These are phyloP conservation scores for Russula sp. DNA, from an alignment of 768 basidiomycete genomes.

Conservation along the genomic window DNA sequence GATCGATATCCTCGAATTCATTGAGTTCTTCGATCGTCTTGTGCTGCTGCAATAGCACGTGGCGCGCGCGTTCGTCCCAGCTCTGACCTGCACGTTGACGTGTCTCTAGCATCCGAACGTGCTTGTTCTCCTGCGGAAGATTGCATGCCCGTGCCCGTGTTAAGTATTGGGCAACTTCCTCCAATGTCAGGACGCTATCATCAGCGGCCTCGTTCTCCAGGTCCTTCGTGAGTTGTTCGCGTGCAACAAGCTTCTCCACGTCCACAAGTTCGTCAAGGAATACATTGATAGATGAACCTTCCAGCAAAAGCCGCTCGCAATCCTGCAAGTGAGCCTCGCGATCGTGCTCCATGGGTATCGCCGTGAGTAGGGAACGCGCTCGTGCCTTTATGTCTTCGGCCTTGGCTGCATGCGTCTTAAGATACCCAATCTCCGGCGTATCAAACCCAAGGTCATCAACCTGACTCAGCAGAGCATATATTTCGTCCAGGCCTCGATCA, in stretches of 20 bases:
- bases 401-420: slow-evolving; percentile 54
- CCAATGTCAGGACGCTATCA: slow-evolving; percentile 63
- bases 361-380: slow-evolving; percentile 51
- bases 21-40: slow-evolving; percentile 78
- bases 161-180: slow-evolving; percentile 73
- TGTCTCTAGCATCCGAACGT: slow-evolving; percentile 60
- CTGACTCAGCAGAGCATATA: slow-evolving; percentile 65
- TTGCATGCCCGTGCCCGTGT: slow-evolving; percentile 67
- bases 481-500: slow-evolving; percentile 67
- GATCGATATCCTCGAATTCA: slow-evolving; percentile 61
- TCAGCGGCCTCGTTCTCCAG: slow-evolving; percentile 65
- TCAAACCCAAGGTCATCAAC: slow-evolving; percentile 84
- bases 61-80: slow-evolving; percentile 74
- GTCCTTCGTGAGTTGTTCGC: slow-evolving; percentile 73
- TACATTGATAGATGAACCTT: slow-evolving; percentile 78
- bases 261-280: slow-evolving; percentile 73
- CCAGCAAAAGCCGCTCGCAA: slow-evolving; percentile 66
- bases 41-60: slow-evolving; percentile 60
- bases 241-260: slow-evolving; percentile 76
- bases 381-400: slow-evolving; percentile 62
- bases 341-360: slow-evolving; percentile 43
- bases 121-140: slow-evolving; percentile 61
- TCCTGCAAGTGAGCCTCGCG: slow-evolving; percentile 60
- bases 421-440: slow-evolving; percentile 62
- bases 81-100: slow-evolving; percentile 63